Percentiles rank a stretch among this genome's conserved stretches.
These are phyloP conservation scores for Chlamydomonas incerta DNA, from an alignment of 139 green algal genomes.

Conservation along the genomic window DNA sequence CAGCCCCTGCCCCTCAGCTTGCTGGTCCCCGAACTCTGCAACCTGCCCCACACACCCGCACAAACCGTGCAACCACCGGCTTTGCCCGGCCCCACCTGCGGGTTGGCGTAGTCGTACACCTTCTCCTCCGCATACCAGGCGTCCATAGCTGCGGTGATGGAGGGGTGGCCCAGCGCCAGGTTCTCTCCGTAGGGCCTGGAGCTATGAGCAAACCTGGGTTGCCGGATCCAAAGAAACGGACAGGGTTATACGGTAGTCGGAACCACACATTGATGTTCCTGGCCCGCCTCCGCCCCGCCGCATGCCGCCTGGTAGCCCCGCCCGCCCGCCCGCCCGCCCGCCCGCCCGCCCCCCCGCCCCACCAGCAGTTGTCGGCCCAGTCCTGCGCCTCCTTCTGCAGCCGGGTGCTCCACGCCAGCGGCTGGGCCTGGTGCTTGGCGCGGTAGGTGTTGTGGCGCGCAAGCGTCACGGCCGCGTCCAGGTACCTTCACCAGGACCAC, in stretches of 20 bases:
- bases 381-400: slow-evolving; percentile 15
- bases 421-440: slow-evolving; percentile 1
- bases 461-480: neutral
- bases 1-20: too few species aligned
- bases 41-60: too few species aligned
- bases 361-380: slow-evolving; percentile 43
- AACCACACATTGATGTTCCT: too few species aligned
- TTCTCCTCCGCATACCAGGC: neutral
- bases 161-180: slow-evolving; percentile 27
- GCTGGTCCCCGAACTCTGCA: too few species aligned
- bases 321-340: too few species aligned
- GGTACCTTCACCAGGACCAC: slow-evolving; percentile 14
- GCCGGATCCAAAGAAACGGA: neutral
- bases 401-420: slow-evolving; percentile 4
- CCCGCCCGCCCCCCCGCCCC: too few species aligned
- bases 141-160: slow-evolving; percentile 7
- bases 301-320: too few species aligned
- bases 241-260: too few species aligned
- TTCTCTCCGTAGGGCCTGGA: slow-evolving; percentile 15
- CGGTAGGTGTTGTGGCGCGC: slow-evolving; percentile 30
- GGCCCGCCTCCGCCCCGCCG: too few species aligned
- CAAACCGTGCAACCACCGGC: too few species aligned
- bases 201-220: slow-evolving; percentile 27
- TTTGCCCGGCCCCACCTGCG: too few species aligned
- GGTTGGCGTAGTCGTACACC: too few species aligned